Evolutionary conservation across 768 basidiomycete species (phyloP).

Genomic region (Naganishia vaughanmartiniae): DNA sequence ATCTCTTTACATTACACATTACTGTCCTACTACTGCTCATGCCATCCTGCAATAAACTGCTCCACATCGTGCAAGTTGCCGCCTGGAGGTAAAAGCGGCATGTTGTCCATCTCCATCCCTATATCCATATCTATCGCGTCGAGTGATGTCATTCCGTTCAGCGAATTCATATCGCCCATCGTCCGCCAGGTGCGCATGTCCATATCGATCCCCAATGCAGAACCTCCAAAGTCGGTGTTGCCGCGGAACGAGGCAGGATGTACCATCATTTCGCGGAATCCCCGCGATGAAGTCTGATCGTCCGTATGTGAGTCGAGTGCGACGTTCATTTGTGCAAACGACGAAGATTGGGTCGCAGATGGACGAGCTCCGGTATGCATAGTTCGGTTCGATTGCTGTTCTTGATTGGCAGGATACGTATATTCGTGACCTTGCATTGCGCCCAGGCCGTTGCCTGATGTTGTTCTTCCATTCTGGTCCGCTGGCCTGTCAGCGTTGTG

Average conservation of each 20-base stretch:
- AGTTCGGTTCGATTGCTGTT: background rate
- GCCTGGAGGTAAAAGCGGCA: slow-evolving; percentile 24
- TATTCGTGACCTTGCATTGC: background rate
- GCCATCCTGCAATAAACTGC: slow-evolving; percentile 27
- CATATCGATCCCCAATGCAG: slow-evolving; percentile 24
- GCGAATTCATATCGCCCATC: background rate
- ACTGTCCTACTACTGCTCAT: slow-evolving; percentile 14
- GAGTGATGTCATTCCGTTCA: slow-evolving; percentile 55
- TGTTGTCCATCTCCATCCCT: slow-evolving; percentile 43
- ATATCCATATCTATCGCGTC: slow-evolving; percentile 50
- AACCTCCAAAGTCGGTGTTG: slow-evolving; percentile 10
- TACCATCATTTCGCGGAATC: background rate
- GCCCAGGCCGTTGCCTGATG: background rate
- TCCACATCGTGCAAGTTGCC: slow-evolving; percentile 22
- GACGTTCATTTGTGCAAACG: background rate
- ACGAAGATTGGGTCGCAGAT: background rate
- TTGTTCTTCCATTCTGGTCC: background rate
- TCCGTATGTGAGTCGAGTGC: background rate
- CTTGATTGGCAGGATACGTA: background rate
- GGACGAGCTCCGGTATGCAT: background rate
- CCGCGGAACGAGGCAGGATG: background rate
- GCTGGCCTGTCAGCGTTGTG: background rate
- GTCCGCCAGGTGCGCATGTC: slow-evolving; percentile 12
- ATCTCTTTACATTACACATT: background rate
- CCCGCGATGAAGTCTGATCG: background rate